Evolutionary conservation across 2,329 filamentous ascomycete species (phyloP), one percentile per base, ranked within the genome.

Genomic region (Ophiostoma sp.): DNA sequence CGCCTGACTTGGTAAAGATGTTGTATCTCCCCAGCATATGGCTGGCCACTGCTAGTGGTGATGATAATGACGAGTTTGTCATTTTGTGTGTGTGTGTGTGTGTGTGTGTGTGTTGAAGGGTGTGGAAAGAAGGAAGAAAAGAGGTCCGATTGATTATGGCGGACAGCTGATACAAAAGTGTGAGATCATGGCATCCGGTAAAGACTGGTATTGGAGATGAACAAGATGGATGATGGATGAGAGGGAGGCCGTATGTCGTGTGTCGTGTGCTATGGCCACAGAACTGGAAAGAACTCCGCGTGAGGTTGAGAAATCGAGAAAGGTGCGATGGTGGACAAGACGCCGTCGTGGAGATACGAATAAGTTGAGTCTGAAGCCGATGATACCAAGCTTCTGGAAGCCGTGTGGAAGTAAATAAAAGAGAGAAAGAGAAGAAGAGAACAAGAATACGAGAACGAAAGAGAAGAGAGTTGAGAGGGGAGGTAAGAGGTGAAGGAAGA

Each of bases 1-100:
- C 74, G 35, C 75, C 74, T 70, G 74, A 73, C 62, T 71, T 74
- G 66, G 69, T 68, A 48, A 75, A 73, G 67, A 73, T 66, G 62
- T 64, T 73, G 69, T 76, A 75, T 39, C 57, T 67, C 4, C 72
- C 70, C 17, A 72, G 48, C 17, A 75, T 65, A 17, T 72, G 54
- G 8, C 72, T 72, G 2, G 68, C 71, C 8, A 73, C 70, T 15
- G 60, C 33, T 36, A 65, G 27, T 41, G 62, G 35, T 3, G 62
- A 65, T 0, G 72, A 70, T 11, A 66, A 41, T 3, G 75, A 74
- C 3, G 70, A 73, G 73, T 77, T 75, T 17, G 72, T 44, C 74
- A 74, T 74, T n/a, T 1, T 71, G 72, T 31, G n/a, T 23, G 15
- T 23, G 60, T 36, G 13, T 60, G 23, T 11, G 1, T 31, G 54